Conservation (phyloP, 2,329 filamentous ascomycete genomes). For the Cadophora sp. region DNA sequence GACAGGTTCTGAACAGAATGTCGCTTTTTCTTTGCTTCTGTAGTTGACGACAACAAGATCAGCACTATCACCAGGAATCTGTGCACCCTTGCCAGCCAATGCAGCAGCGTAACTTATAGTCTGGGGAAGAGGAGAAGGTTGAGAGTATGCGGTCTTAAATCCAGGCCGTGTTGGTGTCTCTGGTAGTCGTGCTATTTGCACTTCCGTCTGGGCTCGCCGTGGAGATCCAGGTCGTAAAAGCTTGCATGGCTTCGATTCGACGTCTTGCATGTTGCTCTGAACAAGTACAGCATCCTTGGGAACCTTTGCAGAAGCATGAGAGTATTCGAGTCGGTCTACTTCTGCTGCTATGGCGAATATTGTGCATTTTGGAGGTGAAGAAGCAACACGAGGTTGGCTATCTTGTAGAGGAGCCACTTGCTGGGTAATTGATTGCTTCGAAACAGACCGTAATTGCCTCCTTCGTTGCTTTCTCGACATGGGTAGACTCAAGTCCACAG, state of each 20-base stretch:
- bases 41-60: neutral
- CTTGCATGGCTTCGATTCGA: neutral
- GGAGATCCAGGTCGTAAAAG: neutral
- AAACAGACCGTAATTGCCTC: conserved; percentile 5
- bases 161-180: neutral
- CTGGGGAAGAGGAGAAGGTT: neutral
- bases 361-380: neutral
- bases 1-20: too few relatives aligned
- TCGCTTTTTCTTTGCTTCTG: neutral
- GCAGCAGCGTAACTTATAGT: conserved; percentile 4
- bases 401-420: neutral
- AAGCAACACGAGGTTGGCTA: neutral
- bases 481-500: neutral
- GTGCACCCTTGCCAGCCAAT: neutral
- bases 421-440: neutral
- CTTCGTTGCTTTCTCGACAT: conserved; percentile 11
- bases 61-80: neutral
- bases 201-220: neutral
- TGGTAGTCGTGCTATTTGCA: neutral
- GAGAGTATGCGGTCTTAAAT: neutral
- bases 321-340: neutral
- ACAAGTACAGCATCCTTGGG: too few relatives aligned
- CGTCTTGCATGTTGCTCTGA: neutral
- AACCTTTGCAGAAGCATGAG: neutral
- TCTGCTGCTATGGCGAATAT: neutral